Percentiles rank a stretch among this genome's conserved stretches.
These are phyloP conservation scores for Fusarium sp. DNA, from an alignment of 2,329 filamentous ascomycete genomes.

Conservation along the genomic window DNA sequence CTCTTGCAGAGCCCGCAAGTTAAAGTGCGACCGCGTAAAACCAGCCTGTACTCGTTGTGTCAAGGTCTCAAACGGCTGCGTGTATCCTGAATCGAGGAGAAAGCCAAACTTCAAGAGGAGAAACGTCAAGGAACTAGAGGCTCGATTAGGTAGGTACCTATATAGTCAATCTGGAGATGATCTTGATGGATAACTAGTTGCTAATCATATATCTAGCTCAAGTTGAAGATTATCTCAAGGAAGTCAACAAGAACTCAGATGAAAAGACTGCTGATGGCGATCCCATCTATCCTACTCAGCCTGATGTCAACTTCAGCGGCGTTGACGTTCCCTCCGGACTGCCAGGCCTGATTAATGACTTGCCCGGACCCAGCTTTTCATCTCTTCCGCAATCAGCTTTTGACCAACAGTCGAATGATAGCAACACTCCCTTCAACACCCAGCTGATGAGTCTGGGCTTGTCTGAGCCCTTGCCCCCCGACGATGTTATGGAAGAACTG, in stretches of 20 bases:
- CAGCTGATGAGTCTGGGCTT: conserved; percentile 80
- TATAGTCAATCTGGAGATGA: conserved; percentile 30
- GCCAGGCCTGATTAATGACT: not conserved
- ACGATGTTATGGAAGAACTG: conserved; percentile 86
- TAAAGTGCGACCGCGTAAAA: conserved; percentile 85
- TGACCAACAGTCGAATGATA: conserved; percentile 17
- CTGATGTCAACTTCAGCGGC: conserved; percentile 20
- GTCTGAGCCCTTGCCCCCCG: conserved; percentile 82
- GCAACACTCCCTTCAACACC: conserved; percentile 24
- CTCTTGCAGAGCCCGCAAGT: conserved; percentile 83
- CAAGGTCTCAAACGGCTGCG: conserved; percentile 79
- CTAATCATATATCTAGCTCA: conserved; percentile 66
- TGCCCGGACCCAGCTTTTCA: conserved; percentile 21
- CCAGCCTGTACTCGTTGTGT: conserved; percentile 85
- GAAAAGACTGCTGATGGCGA: conserved; percentile 46
- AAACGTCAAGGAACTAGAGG: conserved; percentile 92
- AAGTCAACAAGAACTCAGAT: conserved; percentile 60
- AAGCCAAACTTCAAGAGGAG: conserved; percentile 89
- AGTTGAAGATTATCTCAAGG: conserved; percentile 83
- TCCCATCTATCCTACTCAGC: conserved; percentile 31
- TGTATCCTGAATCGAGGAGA: conserved; percentile 88
- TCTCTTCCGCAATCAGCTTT: conserved; percentile 33
- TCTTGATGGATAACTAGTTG: not conserved
- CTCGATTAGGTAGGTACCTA: conserved; percentile 75
- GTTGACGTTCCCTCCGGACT: conserved; percentile 19